Evolutionary conservation across 2,329 filamentous ascomycete genomes (phyloP), one percentile per base, ranked within the genome.

Genomic region (Sporothrix inflata): DNA sequence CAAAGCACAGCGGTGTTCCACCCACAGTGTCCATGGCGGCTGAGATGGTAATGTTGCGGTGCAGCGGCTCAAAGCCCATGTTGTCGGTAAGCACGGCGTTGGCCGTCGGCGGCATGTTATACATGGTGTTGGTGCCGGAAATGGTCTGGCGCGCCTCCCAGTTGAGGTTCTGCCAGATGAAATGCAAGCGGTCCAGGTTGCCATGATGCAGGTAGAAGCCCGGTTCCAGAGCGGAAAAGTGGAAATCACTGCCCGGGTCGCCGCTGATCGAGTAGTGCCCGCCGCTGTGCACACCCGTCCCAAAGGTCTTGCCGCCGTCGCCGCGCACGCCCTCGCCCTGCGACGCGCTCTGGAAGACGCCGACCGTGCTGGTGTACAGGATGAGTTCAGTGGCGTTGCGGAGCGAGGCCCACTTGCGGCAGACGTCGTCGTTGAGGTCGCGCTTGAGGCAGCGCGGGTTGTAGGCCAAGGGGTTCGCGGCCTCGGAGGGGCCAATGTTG

Each of bases 101-200:
- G n/a, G 81, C 77, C 65, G 79, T 81, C 8, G 80, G 78, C 34
- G 70, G 61, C n/a, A 38, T 47, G 76, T 84, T 82, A 75, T 80
- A 79, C 76, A 84, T 78, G 3, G 83, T 84, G 69, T 82, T 81
- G 1, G 83, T 84, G 11, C 81, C 80, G 2, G 78, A 78, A 73
- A 82, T 79, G 9, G 78, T 77, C 78, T 80, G 49, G 47, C 45
- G 51, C 30, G 81, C 77, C 55, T 78, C 77, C 78, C 78, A 81
- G 75, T 85, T 81, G 27, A 83, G 80, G 71, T 83, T 84, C 77
- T 85, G 84, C 84, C 84, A 86, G 74, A 85, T 82, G 77, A 82
- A 85, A 77, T 83, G 85, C 63, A 83, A 78, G 14, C 84, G 79
- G 73, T 86, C 84, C 69, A 86, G 81, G 74, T 83, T 80, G 0